Evolutionary conservation across 2,329 filamentous ascomycete genomes (phyloP).

Genomic region (Fusarium tanahbumbuense): DNA sequence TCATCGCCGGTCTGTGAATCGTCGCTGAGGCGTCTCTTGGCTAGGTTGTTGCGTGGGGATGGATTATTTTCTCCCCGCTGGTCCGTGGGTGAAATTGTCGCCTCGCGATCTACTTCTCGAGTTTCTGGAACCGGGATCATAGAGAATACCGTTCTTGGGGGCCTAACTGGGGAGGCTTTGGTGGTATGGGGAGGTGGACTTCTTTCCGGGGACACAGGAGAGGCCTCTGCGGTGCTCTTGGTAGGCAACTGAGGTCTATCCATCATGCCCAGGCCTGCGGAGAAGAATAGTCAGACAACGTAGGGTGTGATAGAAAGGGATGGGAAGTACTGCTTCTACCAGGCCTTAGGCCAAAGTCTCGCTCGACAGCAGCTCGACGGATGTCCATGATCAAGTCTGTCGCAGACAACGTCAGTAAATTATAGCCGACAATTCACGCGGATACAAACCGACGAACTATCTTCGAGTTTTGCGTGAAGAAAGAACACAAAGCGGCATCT

Average conservation of each 20-base stretch:
- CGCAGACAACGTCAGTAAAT: not conserved
- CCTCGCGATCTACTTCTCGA: constrained; percentile 4
- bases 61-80: not conserved
- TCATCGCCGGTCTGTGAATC: constrained; percentile 8
- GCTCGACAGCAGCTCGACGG: constrained; percentile 13
- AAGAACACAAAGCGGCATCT: not conserved
- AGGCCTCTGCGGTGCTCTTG: not conserved
- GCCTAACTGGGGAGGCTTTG: not conserved
- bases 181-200: not conserved
- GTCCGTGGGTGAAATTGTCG: not conserved
- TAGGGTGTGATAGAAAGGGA: not conserved
- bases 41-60: not conserved
- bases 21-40: constrained; percentile 17
- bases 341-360: constrained; percentile 28
- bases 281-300: not conserved
- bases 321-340: not conserved
- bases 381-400: constrained; percentile 5
- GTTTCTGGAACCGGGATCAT: not conserved
- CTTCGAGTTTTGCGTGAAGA: not conserved
- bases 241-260: not conserved
- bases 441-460: not conserved
- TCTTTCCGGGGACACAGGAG: not conserved
- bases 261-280: not conserved
- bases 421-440: not conserved
- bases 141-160: not conserved